A percentile compares a stretch with the other conserved stretches of the same genome.
Conservation (phyloP, 768 basidiomycete species). For the Sporobolomyces roseus region DNA sequence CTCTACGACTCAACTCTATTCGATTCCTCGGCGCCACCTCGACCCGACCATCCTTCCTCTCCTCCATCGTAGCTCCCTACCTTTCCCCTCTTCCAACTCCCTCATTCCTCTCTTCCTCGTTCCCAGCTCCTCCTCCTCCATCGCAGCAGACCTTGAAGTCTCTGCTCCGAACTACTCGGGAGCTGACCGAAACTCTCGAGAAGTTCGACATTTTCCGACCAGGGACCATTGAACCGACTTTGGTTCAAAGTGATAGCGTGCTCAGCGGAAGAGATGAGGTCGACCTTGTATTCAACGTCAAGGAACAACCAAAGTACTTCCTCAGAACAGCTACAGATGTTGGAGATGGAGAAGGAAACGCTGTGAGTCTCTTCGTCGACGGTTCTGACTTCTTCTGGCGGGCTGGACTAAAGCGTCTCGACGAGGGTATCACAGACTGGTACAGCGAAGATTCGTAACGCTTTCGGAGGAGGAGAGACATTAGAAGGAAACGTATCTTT, state of each 20-base stretch:
- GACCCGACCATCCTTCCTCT: conserved; percentile 76
- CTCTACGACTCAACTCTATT: conserved; percentile 67
- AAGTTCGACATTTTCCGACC: conserved; percentile 69
- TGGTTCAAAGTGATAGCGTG: conserved; percentile 60
- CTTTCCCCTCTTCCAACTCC: conserved; percentile 49
- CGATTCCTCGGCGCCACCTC: conserved; percentile 70
- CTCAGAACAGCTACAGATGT: conserved; percentile 82
- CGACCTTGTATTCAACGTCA: conserved; percentile 72
- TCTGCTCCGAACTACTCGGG: conserved; percentile 66
- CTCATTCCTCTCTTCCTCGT: conserved; percentile 40
- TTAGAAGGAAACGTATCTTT: conserved; percentile 75
- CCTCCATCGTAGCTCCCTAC: conserved; percentile 68
- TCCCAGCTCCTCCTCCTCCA: conserved; percentile 46
- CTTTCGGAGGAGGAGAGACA: conserved; percentile 85
- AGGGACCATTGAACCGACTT: conserved; percentile 58
- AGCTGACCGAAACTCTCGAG: conserved; percentile 62
- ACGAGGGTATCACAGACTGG: conserved; percentile 65
- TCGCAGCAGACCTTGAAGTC: conserved; percentile 56
- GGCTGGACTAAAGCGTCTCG: no score
- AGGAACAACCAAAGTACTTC: conserved; percentile 71
- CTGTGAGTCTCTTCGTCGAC: conserved; percentile 59
- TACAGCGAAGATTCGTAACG: conserved; percentile 75
- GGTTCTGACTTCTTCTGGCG: neutral
- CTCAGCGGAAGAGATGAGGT: conserved; percentile 62
- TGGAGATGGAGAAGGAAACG: conserved; percentile 86